A percentile compares a stretch with the other conserved stretches of the same genome.
Conservation (phyloP, 176 grass and related monocot genomes). For the Avena atlantica region DNA sequence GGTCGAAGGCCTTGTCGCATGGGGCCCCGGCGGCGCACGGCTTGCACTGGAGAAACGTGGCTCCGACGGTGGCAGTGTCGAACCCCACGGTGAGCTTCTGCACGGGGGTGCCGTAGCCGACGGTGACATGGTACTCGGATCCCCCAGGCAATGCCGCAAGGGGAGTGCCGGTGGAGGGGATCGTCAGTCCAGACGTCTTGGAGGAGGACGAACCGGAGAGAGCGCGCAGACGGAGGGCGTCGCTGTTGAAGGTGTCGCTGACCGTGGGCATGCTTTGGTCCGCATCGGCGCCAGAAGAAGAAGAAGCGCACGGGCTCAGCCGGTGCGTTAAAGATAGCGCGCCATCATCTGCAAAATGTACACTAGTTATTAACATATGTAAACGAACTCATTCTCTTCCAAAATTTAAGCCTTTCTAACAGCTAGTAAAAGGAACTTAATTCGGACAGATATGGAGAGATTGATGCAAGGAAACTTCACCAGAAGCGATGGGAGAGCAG, state of each 20-base stretch:
- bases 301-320: constrained; percentile 9
- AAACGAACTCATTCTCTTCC: no score
- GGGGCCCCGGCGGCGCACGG: constrained; percentile 35
- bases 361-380: neutral
- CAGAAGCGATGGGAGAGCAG: neutral
- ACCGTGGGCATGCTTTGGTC: neutral
- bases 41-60: constrained; percentile 47
- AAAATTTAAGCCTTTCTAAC: no score
- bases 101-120: constrained; percentile 58
- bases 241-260: neutral
- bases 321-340: constrained; percentile 2
- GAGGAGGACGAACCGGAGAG: neutral
- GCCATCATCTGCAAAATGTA: neutral
- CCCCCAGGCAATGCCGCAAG: neutral
- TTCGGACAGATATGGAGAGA: no score
- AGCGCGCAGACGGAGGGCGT: neutral
- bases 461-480: neutral
- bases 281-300: neutral
- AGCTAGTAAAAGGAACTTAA: no score
- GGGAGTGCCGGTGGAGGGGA: neutral
- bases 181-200: neutral
- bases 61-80: neutral
- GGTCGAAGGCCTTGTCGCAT: constrained; percentile 46
- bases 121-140: constrained; percentile 47
- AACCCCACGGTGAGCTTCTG: constrained; percentile 37